Base-by-base conservation (phyloP, 1,284 basidiomycete genomes). In the Anthracocystis setariae region DNA sequence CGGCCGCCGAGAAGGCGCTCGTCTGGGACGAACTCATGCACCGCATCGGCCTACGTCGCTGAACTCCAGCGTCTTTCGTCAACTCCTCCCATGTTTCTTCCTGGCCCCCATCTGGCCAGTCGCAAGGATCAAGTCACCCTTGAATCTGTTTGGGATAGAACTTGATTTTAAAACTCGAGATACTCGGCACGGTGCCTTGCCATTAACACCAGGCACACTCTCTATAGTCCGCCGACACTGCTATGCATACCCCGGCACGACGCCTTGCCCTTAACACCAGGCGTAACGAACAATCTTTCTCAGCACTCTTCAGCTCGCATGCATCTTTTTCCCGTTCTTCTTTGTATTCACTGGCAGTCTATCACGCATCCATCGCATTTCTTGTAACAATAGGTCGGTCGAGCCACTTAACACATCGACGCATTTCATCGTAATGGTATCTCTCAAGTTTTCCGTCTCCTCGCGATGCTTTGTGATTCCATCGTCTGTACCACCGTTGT, bases 1-100 rank as follows among this genome's bases (percentile, higher is more conserved):
- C 88, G 5, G 87, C 86, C 9, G 58, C 56, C 37, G 71, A 74
- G 32, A 70, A 74, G 62, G 29, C 62, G 48, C 56, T 74, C 17
- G 58, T 74, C 1, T 46, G 56, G 52, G 59, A 65, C 29, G 70
- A 73, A 52, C 50, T 73, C 18, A 55, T 68, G 62, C 57, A 62
- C 43, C 64, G 70, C 3, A 43, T 68, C 8, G 65, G 65, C n/a
- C 42, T 73, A n/a, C 66, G 65, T 40, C 61, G 54, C 40, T 64
- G 45, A 58, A 7, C 33, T 20, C 20, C 46, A 17, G 35, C 29
- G 45, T 20, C 45, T 12, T 3, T 12, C 9, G 9, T 29, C 29
- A 42, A 10, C 20, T 24, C 12, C 25, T 29, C 29, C 29, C 12
- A 7, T 29, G 29, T 12, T 33, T 45, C n/a, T n/a, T n/a, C n/a